Evolutionary conservation across 805 yeast species (phyloP).

Genomic region (Candida maris): DNA sequence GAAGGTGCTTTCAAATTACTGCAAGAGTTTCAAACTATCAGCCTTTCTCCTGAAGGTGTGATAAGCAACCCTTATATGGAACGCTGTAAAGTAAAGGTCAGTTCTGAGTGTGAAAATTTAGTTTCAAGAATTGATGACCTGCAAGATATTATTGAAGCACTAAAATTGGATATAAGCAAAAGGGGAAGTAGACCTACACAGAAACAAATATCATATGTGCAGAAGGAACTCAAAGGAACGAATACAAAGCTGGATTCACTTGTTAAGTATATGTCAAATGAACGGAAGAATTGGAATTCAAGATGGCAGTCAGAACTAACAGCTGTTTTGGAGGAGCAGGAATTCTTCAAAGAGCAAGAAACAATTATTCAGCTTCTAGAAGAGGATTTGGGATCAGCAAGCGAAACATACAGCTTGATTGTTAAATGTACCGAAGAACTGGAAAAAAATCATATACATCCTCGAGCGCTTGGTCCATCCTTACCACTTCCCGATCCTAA

Average conservation of each 20-base stretch:
- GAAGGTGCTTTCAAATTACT: slow-evolving; percentile 42
- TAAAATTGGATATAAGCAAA: slow-evolving; percentile 86
- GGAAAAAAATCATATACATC: slow-evolving; percentile 42
- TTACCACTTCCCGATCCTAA: slow-evolving; percentile 51
- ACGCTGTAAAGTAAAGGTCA: slow-evolving; percentile 65
- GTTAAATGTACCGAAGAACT: slow-evolving; percentile 80
- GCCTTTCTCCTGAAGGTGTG: slow-evolving; percentile 24
- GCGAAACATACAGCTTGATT: slow-evolving; percentile 77
- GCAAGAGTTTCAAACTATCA: slow-evolving; percentile 43
- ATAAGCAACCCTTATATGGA: slow-evolving; percentile 57
- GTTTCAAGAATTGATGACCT: slow-evolving; percentile 83
- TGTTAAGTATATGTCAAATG: slow-evolving; percentile 59
- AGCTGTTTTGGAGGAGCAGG: slow-evolving; percentile 90
- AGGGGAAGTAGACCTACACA: slow-evolving; percentile 81
- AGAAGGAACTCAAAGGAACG: slow-evolving; percentile 62
- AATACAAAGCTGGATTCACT: slow-evolving; percentile 48
- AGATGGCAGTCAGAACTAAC: slow-evolving; percentile 92
- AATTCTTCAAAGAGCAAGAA: slow-evolving; percentile 84
- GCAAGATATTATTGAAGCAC: slow-evolving; percentile 85
- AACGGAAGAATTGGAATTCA: slow-evolving; percentile 81
- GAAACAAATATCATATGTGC: slow-evolving; percentile 64
- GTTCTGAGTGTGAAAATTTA: slow-evolving; percentile 70
- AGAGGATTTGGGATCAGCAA: slow-evolving; percentile 77
- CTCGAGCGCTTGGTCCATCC: slow-evolving; percentile 27
- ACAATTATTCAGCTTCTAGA: slow-evolving; percentile 74